A percentile compares a stretch with the other conserved stretches of the same genome.
phyloP scores from a whole-genome alignment of 2,329 filamentous ascomycete species.

The Aspergillus tubingensis region DNA sequence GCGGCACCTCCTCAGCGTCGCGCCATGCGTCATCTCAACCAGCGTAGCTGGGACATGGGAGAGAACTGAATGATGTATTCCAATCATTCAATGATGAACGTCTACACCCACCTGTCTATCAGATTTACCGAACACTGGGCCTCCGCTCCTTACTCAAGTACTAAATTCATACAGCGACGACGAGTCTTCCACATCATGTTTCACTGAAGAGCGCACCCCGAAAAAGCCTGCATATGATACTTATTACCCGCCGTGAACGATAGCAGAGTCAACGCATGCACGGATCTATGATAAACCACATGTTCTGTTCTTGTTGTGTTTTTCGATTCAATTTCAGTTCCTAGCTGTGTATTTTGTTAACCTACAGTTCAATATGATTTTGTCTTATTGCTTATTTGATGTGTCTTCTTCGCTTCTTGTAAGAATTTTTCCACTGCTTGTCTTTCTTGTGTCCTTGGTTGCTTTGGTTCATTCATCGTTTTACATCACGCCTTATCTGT shows the following conservation, averaged over 20 bases:
- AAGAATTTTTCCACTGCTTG: neutral
- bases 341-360: neutral
- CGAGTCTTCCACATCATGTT: neutral
- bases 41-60: constrained; percentile 47
- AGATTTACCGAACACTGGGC: neutral
- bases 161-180: neutral
- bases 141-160: neutral
- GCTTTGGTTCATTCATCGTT: neutral
- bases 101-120: neutral
- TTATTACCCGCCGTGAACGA: constrained; percentile 8
- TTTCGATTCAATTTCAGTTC: neutral
- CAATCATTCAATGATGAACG: neutral
- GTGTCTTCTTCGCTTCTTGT: neutral
- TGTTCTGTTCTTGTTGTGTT: neutral
- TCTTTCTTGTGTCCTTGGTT: neutral
- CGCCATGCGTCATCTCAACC: constrained; percentile 31
- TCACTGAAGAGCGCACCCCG: neutral
- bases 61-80: constrained; percentile 24
- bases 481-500: neutral
- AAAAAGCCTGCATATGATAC: constrained; percentile 6
- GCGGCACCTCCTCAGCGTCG: constrained; percentile 29
- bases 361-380: neutral
- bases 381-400: neutral
- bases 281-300: constrained; percentile 14
- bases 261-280: constrained; percentile 17